These are phyloP conservation scores for Fraxinus velutina DNA, from an alignment of 305 asterid species.

Conservation along the genomic window DNA sequence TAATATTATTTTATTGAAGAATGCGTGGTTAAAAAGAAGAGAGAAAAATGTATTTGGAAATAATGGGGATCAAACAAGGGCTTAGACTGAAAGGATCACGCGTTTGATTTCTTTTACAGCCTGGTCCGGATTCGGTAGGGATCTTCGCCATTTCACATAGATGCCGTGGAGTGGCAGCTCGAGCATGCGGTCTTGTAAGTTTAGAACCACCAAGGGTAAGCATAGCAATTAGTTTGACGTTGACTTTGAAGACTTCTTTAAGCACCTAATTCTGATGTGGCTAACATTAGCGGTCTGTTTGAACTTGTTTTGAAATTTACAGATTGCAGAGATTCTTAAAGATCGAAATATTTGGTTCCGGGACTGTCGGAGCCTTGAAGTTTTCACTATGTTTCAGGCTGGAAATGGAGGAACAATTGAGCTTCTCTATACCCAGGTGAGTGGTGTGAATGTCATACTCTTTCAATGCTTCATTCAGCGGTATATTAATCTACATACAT, in stretches of 20 bases:
- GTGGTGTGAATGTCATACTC: background rate
- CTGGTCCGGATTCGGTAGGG: constrained; percentile 99
- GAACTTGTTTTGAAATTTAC: constrained; percentile 17
- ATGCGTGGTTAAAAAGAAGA: background rate
- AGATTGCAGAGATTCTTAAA: constrained; percentile 93
- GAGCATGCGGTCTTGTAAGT: constrained; percentile 97
- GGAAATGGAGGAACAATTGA: constrained; percentile 91
- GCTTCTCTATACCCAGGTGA: constrained; percentile 78
- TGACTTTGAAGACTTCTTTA: background rate
- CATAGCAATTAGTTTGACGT: background rate
- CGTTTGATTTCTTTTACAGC: constrained; percentile 48
- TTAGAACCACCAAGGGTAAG: constrained; percentile 85
- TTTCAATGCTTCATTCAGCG: background rate
- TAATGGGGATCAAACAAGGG: background rate
- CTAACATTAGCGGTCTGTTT: background rate
- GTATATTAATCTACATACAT: background rate
- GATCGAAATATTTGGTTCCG: constrained; percentile 89
- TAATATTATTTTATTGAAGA: background rate
- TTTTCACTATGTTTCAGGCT: constrained; percentile 79
- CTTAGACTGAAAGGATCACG: background rate
- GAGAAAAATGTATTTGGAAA: background rate
- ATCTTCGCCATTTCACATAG: constrained; percentile 91
- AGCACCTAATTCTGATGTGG: background rate
- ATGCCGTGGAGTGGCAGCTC: constrained; percentile 94
- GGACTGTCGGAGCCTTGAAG: constrained; percentile 85